These are phyloP conservation scores for Cytospora piceae DNA, from an alignment of 2,329 filamentous ascomycete genomes.

Conservation along the genomic window DNA sequence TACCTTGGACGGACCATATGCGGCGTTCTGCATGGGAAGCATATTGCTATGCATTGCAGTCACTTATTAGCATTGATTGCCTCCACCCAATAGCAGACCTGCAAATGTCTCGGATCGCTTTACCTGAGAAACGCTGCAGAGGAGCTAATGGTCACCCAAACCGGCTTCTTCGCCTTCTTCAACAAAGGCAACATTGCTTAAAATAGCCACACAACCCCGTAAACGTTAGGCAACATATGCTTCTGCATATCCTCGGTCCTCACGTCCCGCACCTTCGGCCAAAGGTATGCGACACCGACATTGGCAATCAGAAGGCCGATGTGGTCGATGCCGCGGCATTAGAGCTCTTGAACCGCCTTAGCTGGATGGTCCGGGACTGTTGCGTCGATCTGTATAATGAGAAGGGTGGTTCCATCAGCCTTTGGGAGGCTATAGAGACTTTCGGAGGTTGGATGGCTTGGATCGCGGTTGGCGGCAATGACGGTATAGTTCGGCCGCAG, in stretches of 20 bases:
- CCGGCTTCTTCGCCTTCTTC: no score
- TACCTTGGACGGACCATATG: slow-evolving; percentile 51
- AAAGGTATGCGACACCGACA: slow-evolving; percentile 47
- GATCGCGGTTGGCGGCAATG: slow-evolving; percentile 25
- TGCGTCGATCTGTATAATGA: slow-evolving; percentile 49
- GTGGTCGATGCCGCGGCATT: slow-evolving; percentile 41
- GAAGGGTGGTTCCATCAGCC: slow-evolving; percentile 39
- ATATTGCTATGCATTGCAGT: background rate
- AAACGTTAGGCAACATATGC: slow-evolving; percentile 48
- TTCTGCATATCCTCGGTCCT: slow-evolving; percentile 43
- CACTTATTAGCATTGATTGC: no score
- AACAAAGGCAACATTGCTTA: no score
- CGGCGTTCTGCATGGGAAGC: slow-evolving; percentile 37
- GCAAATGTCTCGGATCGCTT: background rate
- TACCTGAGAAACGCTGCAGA: background rate
- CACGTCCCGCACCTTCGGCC: slow-evolving; percentile 39
- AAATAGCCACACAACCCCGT: slow-evolving; percentile 43
- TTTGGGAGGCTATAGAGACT: slow-evolving; percentile 1
- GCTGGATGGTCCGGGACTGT: slow-evolving; percentile 39
- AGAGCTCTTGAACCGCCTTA: slow-evolving; percentile 40
- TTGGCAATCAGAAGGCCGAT: slow-evolving; percentile 58
- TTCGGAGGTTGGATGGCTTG: slow-evolving; percentile 6
- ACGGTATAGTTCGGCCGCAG: slow-evolving; percentile 14
- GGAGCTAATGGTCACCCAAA: background rate
- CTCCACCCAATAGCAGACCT: slow-evolving; percentile 32